These are phyloP conservation scores for Naganishia vaughanmartiniae DNA, from an alignment of 768 basidiomycete species.

Conservation along the genomic window DNA sequence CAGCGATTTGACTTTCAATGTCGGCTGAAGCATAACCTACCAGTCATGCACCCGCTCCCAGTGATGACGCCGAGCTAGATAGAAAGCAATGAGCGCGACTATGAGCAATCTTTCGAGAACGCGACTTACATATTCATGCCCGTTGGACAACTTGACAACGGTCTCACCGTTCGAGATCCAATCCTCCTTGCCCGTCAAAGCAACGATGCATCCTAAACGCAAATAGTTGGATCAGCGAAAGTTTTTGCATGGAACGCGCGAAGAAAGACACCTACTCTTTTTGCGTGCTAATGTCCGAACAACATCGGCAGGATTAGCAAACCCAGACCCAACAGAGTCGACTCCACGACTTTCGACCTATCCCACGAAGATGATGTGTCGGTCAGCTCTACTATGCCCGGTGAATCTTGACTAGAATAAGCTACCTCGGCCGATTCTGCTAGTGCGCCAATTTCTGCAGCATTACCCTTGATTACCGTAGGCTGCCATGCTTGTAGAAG, in stretches of 20 bases:
- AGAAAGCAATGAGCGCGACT: no score
- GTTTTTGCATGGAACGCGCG: not conserved
- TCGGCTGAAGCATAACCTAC: constrained; percentile 19
- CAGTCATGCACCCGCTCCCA: constrained; percentile 77
- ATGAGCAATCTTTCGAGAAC: not conserved
- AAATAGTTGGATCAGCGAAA: not conserved
- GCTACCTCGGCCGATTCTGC: constrained; percentile 71
- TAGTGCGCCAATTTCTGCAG: constrained; percentile 73
- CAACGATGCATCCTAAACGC: constrained; percentile 68
- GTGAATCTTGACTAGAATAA: not conserved
- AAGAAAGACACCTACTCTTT: constrained; percentile 62
- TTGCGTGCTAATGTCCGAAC: constrained; percentile 68
- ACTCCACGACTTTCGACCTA: constrained; percentile 77
- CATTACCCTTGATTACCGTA: constrained; percentile 91
- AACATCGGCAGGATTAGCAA: constrained; percentile 69
- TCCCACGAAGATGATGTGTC: not conserved
- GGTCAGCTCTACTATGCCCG: not conserved
- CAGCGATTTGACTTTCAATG: not conserved
- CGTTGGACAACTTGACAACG: constrained; percentile 72
- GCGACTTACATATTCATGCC: constrained; percentile 57
- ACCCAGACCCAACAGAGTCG: constrained; percentile 75
- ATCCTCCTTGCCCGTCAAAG: constrained; percentile 74
- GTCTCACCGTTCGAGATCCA: constrained; percentile 77
- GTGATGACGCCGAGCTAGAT: constrained; percentile 74
- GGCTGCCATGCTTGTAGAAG: constrained; percentile 76